Evolutionary conservation across 176 grass and related monocot species (phyloP).

Genomic region (Triticum dicoccoides): DNA sequence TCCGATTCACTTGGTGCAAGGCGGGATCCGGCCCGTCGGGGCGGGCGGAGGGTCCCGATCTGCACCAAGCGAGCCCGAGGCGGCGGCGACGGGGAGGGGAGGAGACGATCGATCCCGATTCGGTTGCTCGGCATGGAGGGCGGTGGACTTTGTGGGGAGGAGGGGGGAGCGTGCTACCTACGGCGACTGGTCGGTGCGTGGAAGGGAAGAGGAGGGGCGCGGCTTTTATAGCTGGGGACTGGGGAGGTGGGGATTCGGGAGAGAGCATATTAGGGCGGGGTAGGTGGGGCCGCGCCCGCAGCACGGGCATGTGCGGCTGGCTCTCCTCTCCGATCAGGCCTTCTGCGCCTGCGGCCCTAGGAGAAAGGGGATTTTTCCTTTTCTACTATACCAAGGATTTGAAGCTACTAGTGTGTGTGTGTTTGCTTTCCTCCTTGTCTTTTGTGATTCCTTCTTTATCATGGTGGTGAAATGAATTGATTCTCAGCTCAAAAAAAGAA

Average conservation of each 20-base stretch:
- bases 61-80: slow-evolving; percentile 99
- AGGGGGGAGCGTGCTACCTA: slow-evolving; percentile 2
- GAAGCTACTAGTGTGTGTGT: background rate
- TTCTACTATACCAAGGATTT: background rate
- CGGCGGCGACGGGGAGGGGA: slow-evolving; percentile 39
- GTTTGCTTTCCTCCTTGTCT: background rate
- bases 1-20: slow-evolving; percentile 99
- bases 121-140: background rate
- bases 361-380: background rate
- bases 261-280: slow-evolving; percentile 23
- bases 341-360: background rate
- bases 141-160: background rate
- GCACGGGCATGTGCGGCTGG: slow-evolving; percentile 4
- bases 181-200: slow-evolving; percentile 1
- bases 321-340: background rate
- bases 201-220: background rate
- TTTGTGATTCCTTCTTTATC: background rate
- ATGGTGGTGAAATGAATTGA: background rate
- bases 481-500: background rate
- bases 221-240: slow-evolving; percentile 30
- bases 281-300: background rate
- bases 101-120: background rate
- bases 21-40: slow-evolving; percentile 72
- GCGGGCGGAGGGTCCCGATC: slow-evolving; percentile 85
- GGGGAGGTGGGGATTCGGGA: background rate